Base-by-base conservation (phyloP, 495 filamentous ascomycete genomes). In the Aspergillus coremiiformis region DNA sequence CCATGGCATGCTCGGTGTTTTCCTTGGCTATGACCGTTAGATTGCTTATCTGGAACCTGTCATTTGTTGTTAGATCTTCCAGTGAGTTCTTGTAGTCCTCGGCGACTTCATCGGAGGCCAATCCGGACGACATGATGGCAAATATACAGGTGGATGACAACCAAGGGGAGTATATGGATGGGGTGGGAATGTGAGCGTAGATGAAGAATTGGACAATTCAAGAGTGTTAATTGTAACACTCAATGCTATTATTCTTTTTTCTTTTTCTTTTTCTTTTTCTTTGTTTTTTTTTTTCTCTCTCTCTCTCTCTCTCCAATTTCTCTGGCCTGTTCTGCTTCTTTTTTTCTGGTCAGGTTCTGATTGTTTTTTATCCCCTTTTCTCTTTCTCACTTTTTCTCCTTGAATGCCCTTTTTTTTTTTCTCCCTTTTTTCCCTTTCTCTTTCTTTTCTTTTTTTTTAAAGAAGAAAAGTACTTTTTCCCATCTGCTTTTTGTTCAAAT, bases 1-100 rank as follows among this genome's bases (percentile, higher is more conserved):
- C 89, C 66, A 86, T 80, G 26, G 91, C 93, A 73, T 96, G 87
- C 66, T 92, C 86, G 52, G 90, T 95, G 59, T 94, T 96, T 66
- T 98, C 93, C 63, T 90, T 89, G 50, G 93, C 93, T 60, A 98
- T 97, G 62, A 93, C 81, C 29, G 93, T 97, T 66, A 98, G 71
- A 68, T 91, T 96, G 73, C 84, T 87, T 67, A 98, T 98, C 71
- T 96, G 91, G 63, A 84, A 86, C 64, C 89, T 83, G 62, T 87
- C 89, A 73, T 95, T 95, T 58, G 83, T 78, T 50, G 84, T 85
- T 60, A 98, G 77, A 71, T 96, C 93, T 69, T 92, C 85, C 61
- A 98, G 78, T 45, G 93, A 93, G 56, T 89, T 85, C 62, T 84
- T 86, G 77, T 94, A 98, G 76, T 96, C 94, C 68, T 90, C 85